These are phyloP conservation scores for Russula foetens DNA, from an alignment of 768 basidiomycete genomes.

Conservation along the genomic window DNA sequence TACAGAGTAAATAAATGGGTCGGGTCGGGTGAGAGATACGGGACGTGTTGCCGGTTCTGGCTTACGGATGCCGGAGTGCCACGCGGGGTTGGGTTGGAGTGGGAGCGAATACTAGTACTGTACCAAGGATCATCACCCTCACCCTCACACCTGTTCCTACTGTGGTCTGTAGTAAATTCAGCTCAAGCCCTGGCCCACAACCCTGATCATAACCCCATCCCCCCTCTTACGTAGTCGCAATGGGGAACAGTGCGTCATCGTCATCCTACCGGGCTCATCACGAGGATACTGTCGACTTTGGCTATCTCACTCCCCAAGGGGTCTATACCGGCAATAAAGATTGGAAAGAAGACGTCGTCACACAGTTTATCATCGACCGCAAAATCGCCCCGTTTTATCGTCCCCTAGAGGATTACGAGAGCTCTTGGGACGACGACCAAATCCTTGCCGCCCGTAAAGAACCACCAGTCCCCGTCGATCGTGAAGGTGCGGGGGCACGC, in stretches of 20 bases:
- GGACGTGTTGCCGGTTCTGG: not conserved
- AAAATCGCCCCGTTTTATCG: constrained; percentile 94
- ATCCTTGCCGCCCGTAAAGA: constrained; percentile 78
- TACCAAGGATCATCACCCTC: no score
- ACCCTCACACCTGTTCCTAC: not conserved
- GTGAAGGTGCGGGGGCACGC: constrained; percentile 35
- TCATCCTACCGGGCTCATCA: constrained; percentile 66
- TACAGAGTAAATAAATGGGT: not conserved
- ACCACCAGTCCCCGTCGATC: constrained; percentile 37
- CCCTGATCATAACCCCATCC: not conserved
- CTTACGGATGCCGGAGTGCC: not conserved
- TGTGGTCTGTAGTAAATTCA: not conserved
- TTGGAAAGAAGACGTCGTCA: constrained; percentile 84
- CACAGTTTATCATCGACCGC: constrained; percentile 80
- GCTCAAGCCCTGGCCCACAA: not conserved
- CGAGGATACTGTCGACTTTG: constrained; percentile 81
- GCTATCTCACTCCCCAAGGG: constrained; percentile 72
- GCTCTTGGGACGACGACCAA: constrained; percentile 82
- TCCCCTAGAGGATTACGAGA: constrained; percentile 88
- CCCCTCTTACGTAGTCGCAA: constrained; percentile 27
- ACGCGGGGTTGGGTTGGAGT: not conserved
- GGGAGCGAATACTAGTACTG: no score
- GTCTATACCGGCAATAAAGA: constrained; percentile 79
- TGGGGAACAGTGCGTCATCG: constrained; percentile 81
- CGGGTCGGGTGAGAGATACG: not conserved